A percentile compares a stretch with the other conserved stretches of the same genome.
Evolutionary conservation across 2,329 filamentous ascomycete genomes (phyloP).

Genomic region (Xylaria sp.): DNA sequence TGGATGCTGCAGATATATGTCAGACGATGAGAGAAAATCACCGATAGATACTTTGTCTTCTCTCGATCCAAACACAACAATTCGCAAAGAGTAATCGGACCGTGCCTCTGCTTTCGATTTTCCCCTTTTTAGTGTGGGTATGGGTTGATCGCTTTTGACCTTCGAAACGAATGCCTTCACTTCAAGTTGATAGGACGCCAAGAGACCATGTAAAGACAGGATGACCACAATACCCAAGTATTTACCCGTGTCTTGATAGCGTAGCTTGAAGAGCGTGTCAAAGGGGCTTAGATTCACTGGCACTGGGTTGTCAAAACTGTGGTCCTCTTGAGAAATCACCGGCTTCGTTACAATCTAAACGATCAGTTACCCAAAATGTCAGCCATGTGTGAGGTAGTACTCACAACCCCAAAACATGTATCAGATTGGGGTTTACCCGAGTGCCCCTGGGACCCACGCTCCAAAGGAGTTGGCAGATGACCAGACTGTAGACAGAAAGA

Average conservation of each 20-base stretch:
- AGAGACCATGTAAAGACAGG: neutral
- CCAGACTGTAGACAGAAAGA: neutral
- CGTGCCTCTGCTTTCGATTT: neutral
- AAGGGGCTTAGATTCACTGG: neutral
- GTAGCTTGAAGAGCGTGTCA: neutral
- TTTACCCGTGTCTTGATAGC: neutral
- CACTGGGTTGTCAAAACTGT: neutral
- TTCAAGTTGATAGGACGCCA: neutral
- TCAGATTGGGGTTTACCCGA: neutral
- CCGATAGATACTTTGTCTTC: neutral
- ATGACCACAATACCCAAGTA: neutral
- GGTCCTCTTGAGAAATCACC: neutral
- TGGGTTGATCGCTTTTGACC: neutral
- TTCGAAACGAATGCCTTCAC: neutral
- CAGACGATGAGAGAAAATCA: neutral
- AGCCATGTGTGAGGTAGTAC: neutral
- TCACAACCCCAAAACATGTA: slow-evolving; percentile 20
- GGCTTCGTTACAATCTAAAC: slow-evolving; percentile 5
- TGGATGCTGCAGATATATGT: slow-evolving; percentile 22
- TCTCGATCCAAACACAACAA: neutral
- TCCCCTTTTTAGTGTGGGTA: neutral
- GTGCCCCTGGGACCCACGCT: neutral
- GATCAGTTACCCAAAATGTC: neutral
- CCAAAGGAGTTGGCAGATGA: neutral
- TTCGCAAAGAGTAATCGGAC: neutral